phyloP scores from a whole-genome alignment of 2,329 filamentous ascomycete species.

The Fusarium sp. region DNA sequence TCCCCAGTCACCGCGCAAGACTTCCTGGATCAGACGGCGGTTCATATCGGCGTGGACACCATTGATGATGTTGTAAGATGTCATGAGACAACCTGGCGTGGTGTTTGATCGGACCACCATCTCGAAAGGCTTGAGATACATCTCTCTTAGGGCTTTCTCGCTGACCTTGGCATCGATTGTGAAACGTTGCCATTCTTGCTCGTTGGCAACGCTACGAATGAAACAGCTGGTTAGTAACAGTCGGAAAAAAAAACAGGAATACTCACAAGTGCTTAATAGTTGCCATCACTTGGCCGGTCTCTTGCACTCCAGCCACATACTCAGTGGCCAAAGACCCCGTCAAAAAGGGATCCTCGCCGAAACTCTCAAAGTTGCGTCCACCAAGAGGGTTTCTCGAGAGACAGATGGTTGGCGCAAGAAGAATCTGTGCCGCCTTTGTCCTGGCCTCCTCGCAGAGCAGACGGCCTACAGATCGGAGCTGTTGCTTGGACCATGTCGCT shows the following conservation, averaged over 20 bases:
- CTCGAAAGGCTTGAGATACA: background rate
- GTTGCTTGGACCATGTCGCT: slow-evolving; percentile 19
- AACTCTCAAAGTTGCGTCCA: background rate
- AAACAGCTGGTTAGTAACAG: background rate
- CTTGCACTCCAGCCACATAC: background rate
- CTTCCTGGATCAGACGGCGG: background rate
- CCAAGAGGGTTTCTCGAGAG: background rate
- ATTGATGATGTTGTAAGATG: background rate
- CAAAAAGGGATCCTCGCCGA: background rate
- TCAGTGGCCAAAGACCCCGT: background rate
- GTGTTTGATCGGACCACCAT: background rate
- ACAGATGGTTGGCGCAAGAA: background rate
- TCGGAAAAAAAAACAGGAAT: background rate
- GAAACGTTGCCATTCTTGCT: background rate
- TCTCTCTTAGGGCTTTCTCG: background rate
- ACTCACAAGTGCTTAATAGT: background rate
- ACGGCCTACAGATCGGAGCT: background rate
- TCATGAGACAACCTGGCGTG: background rate
- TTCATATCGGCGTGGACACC: background rate
- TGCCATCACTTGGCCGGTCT: background rate
- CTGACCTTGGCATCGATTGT: background rate
- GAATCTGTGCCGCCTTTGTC: background rate
- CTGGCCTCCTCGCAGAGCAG: background rate
- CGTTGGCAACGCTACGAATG: background rate
- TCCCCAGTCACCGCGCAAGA: background rate